Conservation (phyloP, 257 asterid species). For the Linaria vulgaris region DNA sequence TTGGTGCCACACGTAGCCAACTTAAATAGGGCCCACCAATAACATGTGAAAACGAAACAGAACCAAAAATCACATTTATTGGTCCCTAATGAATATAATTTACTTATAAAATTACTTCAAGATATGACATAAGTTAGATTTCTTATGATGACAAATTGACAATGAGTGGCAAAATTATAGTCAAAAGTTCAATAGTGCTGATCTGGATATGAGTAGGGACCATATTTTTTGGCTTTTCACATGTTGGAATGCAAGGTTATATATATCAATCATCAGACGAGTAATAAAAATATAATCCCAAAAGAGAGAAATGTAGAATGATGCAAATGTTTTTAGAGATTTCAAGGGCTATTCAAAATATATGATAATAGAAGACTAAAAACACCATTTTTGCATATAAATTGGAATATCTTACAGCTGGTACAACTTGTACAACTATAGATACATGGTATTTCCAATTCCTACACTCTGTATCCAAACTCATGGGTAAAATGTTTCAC, state of each 20-base stretch:
- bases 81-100: background rate
- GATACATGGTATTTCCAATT: background rate
- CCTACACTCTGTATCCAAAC: background rate
- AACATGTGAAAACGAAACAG: background rate
- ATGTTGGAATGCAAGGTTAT: no score
- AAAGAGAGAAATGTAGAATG: no score
- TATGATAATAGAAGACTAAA: background rate
- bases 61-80: background rate
- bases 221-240: no score
- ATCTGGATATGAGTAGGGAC: no score
- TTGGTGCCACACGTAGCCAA: background rate
- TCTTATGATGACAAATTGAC: no score
- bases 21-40: conserved; percentile 13
- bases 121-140: no score
- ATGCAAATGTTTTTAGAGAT: background rate
- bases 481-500: background rate
- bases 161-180: no score
- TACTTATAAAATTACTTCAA: no score
- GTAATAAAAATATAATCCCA: no score
- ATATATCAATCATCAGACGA: no score
- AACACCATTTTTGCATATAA: background rate
- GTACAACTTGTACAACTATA: background rate
- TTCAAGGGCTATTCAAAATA: background rate
- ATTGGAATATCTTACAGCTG: background rate
- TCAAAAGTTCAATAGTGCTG: no score